Percentiles rank a stretch among this genome's conserved stretches.
phyloP scores from a whole-genome alignment of 169 alveolate genomes.

The Plasmodium billcollinsi region DNA sequence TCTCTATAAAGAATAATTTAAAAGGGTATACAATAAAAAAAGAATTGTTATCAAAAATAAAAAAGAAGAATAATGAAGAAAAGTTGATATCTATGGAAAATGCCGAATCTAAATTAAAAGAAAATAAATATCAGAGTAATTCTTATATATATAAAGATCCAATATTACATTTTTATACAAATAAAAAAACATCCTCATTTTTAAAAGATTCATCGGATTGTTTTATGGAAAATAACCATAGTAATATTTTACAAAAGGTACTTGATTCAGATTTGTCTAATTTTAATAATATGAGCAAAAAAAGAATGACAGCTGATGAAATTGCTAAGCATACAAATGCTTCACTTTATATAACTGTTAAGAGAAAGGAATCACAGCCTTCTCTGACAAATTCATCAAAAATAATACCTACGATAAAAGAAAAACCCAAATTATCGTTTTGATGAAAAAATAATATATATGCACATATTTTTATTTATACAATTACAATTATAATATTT shows the following conservation, averaged over 20 bases:
- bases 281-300: constrained; percentile 23
- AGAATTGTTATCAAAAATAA: constrained; percentile 10
- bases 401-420: neutral
- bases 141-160: neutral
- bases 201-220: constrained; percentile 6
- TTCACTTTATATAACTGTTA: constrained; percentile 37
- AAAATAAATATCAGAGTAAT: neutral
- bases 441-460: neutral
- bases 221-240: constrained; percentile 10
- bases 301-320: constrained; percentile 58
- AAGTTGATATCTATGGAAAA: neutral
- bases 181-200: constrained; percentile 2
- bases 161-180: neutral
- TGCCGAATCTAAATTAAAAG: neutral
- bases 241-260: constrained; percentile 45
- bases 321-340: constrained; percentile 55
- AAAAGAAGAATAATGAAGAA: neutral
- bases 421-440: neutral
- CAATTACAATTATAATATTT: too few species aligned
- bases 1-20: constrained; percentile 34
- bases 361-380: constrained; percentile 40
- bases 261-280: constrained; percentile 36
- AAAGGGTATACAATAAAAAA: constrained; percentile 35
- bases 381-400: constrained; percentile 19
- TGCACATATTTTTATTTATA: neutral